Evolutionary conservation across 1,284 basidiomycete species (phyloP).

Genomic region (Ceratobasidium sp.): DNA sequence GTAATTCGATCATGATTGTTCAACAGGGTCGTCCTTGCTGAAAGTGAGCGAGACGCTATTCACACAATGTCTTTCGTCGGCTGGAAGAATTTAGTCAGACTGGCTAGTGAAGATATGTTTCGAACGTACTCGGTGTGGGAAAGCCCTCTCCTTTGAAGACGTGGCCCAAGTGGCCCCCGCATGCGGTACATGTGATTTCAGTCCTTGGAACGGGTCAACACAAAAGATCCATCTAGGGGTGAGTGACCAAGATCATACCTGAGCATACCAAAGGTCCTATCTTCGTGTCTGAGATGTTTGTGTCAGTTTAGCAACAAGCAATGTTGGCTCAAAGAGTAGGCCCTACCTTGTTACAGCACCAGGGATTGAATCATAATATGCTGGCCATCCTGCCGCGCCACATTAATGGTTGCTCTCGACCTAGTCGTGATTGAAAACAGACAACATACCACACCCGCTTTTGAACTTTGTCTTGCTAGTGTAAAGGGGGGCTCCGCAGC

Average conservation of each 20-base stretch:
- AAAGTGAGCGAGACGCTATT: slow-evolving; percentile 90
- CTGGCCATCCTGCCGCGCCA: slow-evolving; percentile 75
- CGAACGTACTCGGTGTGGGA: slow-evolving; percentile 66
- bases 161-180: slow-evolving; percentile 91
- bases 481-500: slow-evolving; percentile 71
- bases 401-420: neutral
- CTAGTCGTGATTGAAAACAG: neutral
- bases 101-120: slow-evolving; percentile 40
- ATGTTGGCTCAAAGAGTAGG: neutral
- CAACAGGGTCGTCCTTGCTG: slow-evolving; percentile 56
- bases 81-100: slow-evolving; percentile 49
- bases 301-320: slow-evolving; percentile 48
- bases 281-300: slow-evolving; percentile 62
- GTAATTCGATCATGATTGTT: slow-evolving; percentile 5
- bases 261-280: slow-evolving; percentile 60
- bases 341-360: slow-evolving; percentile 75
- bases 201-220: slow-evolving; percentile 50
- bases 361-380: slow-evolving; percentile 92
- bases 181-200: slow-evolving; percentile 82
- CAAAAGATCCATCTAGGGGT: neutral
- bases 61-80: slow-evolving; percentile 87
- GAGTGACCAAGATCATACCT: slow-evolving; percentile 40
- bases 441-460: slow-evolving; percentile 71
- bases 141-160: slow-evolving; percentile 70
- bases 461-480: slow-evolving; percentile 90